Evolutionary conservation across 2,329 filamentous ascomycete species (phyloP), one percentile per base, ranked within the genome.

Genomic region (Xylaria sp.): DNA sequence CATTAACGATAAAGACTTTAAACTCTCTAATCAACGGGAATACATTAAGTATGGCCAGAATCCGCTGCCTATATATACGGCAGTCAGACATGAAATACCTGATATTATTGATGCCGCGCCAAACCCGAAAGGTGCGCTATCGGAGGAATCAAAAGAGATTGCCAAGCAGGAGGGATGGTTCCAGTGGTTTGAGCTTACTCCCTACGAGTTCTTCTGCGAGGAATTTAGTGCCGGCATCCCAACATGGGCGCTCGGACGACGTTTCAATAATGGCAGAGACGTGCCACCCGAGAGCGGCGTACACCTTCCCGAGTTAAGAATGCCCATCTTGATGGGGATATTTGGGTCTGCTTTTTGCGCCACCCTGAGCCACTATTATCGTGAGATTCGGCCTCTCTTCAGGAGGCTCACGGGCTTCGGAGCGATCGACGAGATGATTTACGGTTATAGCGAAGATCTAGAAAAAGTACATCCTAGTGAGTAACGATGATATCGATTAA

Each of bases 271-370:
- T 47, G 96, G 96, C 19, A 79, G 82, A 50, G 91, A 92, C 68
- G 80, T 91, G 3, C 85, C 88, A 71, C 84, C 88, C 0, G 89
- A 90, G 34, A 85, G 88, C 9, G 88, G 92, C 8, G 86, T 86
- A 27, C 89, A 93, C 51, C 84, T 97, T 3, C 96, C 96, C 0
- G 96, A 99, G 80, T 82, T 96, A 32, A 89, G 94, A 50, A 85
- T 97, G 66, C 93, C 95, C 0, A 84, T 96, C 7, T 85, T 98
- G 55, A 88, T 99, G 83, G 96, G 96, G 0, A 91, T 98, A n/a
- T 99, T 96, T 85, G 96, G 96, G 1, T 97, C 92, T 73, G 96
- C 96, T 2, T 98, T 99, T 77, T 98, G 96, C 75, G 96, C 96
- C 0, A 98, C 96, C 0, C 83, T 99, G 0, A 95, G 93, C 51